phyloP scores from a whole-genome alignment of 805 yeast species.

The Wickerhamomyces pijperi region DNA sequence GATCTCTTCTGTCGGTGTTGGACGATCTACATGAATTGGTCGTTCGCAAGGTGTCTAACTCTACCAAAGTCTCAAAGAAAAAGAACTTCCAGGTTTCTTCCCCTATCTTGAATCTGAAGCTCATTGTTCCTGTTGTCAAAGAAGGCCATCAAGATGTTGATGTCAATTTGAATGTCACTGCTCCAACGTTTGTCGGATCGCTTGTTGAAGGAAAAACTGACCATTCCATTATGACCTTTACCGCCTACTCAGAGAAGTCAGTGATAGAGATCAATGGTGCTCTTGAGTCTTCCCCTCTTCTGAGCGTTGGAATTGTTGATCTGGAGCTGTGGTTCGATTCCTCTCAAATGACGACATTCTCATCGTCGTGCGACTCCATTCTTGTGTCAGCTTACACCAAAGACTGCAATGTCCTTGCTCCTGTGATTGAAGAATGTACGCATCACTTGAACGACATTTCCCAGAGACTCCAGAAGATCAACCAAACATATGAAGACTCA shows the following conservation, averaged over 20 bases:
- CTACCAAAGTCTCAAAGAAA: constrained; percentile 24
- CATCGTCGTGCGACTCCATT: constrained; percentile 19
- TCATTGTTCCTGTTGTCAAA: constrained; percentile 5
- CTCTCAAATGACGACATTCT: constrained; percentile 5
- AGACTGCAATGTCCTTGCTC: constrained; percentile 24
- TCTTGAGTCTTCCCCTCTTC: not conserved
- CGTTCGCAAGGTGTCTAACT: constrained; percentile 30
- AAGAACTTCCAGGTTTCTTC: constrained; percentile 35
- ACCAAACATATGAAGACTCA: not conserved
- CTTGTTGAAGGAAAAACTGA: constrained; percentile 4
- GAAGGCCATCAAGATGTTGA: constrained; percentile 8
- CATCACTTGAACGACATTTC: not conserved
- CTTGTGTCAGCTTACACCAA: constrained; percentile 22
- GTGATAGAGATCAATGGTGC: not conserved
- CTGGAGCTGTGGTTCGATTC: constrained; percentile 23
- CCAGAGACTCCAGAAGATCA: too few species aligned
- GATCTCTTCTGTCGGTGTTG: constrained; percentile 36
- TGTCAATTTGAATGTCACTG: constrained; percentile 4
- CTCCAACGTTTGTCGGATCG: constrained; percentile 16
- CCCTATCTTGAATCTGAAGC: constrained; percentile 20
- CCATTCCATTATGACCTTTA: constrained; percentile 2
- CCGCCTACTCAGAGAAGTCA: not conserved
- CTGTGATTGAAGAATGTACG: constrained; percentile 11
- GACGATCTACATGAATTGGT: constrained; percentile 59
- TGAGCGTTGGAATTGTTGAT: constrained; percentile 8